A percentile compares a stretch with the other conserved stretches of the same genome.
These are phyloP conservation scores for Fraxinus quadrangulata DNA, from an alignment of 257 asterid genomes.

Conservation along the genomic window DNA sequence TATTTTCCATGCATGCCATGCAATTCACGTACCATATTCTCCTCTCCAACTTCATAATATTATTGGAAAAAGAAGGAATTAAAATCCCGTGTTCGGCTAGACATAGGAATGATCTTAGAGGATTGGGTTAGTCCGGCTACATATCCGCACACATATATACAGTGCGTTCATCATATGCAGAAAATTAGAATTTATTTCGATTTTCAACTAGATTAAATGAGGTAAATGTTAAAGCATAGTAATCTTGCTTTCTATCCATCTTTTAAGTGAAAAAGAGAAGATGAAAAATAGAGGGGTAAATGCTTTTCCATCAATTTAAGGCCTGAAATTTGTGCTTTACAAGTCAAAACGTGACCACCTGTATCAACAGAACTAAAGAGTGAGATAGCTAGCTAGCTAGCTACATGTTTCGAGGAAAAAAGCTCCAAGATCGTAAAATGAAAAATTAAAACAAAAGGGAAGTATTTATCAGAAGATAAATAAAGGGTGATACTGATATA, in stretches of 20 bases:
- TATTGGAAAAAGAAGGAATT: neutral
- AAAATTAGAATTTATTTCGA: neutral
- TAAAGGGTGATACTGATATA: neutral
- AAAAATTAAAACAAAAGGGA: conserved; percentile 34
- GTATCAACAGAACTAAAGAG: conserved; percentile 27
- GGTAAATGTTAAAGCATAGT: conserved; percentile 63
- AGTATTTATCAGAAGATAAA: conserved; percentile 18
- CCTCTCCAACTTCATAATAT: neutral
- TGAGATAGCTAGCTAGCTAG: neutral
- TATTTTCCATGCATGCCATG: conserved; percentile 70
- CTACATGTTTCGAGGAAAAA: conserved; percentile 14
- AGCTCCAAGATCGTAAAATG: conserved; percentile 21
- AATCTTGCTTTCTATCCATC: conserved; percentile 67
- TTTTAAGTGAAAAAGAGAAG: conserved; percentile 62
- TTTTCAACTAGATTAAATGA: conserved; percentile 6
- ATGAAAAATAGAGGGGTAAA: conserved; percentile 44
- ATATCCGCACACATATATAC: too few species aligned
- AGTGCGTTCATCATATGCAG: neutral
- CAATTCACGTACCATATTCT: conserved; percentile 42
- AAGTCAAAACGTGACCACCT: conserved; percentile 54
- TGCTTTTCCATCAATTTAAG: conserved; percentile 46
- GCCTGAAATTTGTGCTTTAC: conserved; percentile 43
- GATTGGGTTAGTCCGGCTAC: too few species aligned
- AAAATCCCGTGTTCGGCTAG: too few species aligned
- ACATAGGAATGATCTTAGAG: too few species aligned